These are phyloP conservation scores for Boletus sp. DNA, from an alignment of 768 basidiomycete genomes.

Conservation along the genomic window DNA sequence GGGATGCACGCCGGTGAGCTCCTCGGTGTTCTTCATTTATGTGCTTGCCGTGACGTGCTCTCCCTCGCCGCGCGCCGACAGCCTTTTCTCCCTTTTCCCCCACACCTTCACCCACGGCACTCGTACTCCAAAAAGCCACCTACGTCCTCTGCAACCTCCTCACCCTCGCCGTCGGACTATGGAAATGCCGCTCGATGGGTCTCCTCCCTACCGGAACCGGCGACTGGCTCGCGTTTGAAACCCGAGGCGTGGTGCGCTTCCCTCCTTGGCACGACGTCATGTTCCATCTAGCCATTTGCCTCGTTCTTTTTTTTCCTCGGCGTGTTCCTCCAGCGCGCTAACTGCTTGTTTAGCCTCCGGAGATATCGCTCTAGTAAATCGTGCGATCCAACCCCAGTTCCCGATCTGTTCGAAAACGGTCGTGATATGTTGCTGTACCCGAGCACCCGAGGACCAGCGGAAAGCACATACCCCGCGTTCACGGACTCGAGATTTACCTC, in stretches of 20 bases:
- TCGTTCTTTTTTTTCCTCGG: not conserved
- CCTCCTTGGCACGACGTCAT: not conserved
- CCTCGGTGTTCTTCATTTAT: too few species aligned
- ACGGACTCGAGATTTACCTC: constrained; percentile 9
- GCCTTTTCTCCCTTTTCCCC: too few species aligned
- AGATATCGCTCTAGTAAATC: constrained; percentile 39
- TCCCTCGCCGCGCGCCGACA: not conserved
- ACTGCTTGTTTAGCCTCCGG: constrained; percentile 38
- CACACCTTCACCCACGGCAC: too few species aligned
- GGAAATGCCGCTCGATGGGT: constrained; percentile 24
- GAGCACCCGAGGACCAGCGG: too few species aligned
- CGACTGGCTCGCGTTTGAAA: constrained; percentile 95
- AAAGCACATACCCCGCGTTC: not conserved
- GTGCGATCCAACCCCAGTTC: not conserved
- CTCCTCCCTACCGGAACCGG: constrained; percentile 86
- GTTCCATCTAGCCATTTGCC: too few species aligned
- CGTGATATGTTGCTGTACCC: too few species aligned
- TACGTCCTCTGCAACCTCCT: too few species aligned
- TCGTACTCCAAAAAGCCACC: too few species aligned
- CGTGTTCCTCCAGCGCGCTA: not conserved
- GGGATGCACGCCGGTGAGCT: constrained; percentile 73
- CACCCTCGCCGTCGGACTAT: too few species aligned
- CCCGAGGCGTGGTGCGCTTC: constrained; percentile 54
- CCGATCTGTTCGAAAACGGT: too few species aligned
- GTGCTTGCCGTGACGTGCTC: too few species aligned